Evolutionary conservation across 2,329 filamentous ascomycete species (phyloP).

Genomic region (Nigrospora osmanthi): DNA sequence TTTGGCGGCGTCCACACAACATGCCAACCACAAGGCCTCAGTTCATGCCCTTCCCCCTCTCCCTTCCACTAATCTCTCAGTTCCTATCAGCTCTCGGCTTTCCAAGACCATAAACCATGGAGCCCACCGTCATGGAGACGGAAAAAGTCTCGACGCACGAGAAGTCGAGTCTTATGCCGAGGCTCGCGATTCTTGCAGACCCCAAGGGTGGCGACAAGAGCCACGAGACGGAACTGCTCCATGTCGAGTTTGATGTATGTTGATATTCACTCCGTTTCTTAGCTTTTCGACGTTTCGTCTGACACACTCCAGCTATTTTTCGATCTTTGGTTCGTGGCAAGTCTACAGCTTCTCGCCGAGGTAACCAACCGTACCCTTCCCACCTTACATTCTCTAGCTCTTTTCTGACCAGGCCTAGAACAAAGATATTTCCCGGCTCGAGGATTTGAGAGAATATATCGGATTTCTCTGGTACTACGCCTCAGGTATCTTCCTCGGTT

Average conservation of each 20-base stretch:
- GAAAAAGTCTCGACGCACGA: too few species aligned
- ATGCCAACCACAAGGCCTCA: too few species aligned
- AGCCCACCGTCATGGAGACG: too few species aligned
- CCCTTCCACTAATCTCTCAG: too few species aligned
- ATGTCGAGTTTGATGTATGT: neutral
- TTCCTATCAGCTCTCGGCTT: too few species aligned
- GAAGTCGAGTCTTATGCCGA: too few species aligned
- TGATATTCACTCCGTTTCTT: too few species aligned
- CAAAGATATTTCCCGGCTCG: constrained; percentile 9
- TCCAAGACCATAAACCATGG: too few species aligned
- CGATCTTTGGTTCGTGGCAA: constrained; percentile 55
- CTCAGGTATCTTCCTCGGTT: constrained; percentile 16
- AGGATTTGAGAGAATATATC: constrained; percentile 30
- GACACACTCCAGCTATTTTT: constrained; percentile 34
- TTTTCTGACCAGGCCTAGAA: neutral
- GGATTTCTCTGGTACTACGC: constrained; percentile 37
- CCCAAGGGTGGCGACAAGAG: too few species aligned
- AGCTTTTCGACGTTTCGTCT: neutral
- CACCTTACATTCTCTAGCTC: neutral
- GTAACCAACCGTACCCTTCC: constrained; percentile 10
- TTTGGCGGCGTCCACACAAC: too few species aligned
- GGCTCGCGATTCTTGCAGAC: too few species aligned
- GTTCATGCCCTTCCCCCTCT: too few species aligned
- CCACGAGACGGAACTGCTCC: neutral
- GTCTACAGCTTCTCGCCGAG: constrained; percentile 51